Evolutionary conservation across 805 yeast genomes (phyloP).

Genomic region (Barnettozyma californica): DNA sequence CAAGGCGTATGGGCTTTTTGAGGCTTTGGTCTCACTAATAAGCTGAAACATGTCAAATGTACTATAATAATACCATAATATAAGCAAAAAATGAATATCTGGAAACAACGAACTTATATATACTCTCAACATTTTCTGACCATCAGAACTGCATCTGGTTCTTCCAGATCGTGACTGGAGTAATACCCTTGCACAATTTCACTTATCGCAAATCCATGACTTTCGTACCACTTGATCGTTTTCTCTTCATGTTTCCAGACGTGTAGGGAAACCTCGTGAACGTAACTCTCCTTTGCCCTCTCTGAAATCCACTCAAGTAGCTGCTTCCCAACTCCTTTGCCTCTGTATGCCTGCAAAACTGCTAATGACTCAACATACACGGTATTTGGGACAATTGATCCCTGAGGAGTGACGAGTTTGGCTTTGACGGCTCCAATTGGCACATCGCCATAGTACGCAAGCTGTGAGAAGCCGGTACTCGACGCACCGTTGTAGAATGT

Average conservation of each 20-base stretch:
- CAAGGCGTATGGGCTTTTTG: background rate
- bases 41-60: background rate
- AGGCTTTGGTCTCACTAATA: too few species aligned
- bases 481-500: slow-evolving; percentile 46
- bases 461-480: slow-evolving; percentile 46
- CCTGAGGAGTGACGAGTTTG: slow-evolving; percentile 38
- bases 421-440: slow-evolving; percentile 79
- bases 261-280: slow-evolving; percentile 49
- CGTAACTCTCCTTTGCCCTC: slow-evolving; percentile 47
- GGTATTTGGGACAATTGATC: slow-evolving; percentile 44
- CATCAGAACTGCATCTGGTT: slow-evolving; percentile 40
- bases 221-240: slow-evolving; percentile 46
- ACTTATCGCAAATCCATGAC: slow-evolving; percentile 41
- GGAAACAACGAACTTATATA: background rate
- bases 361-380: slow-evolving; percentile 64
- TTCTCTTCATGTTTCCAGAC: slow-evolving; percentile 41
- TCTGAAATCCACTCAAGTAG: slow-evolving; percentile 53
- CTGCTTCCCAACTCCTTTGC: slow-evolving; percentile 54
- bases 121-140: background rate
- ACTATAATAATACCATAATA: too few species aligned
- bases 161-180: slow-evolving; percentile 36
- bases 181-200: slow-evolving; percentile 41
- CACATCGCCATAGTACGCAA: slow-evolving; percentile 50
- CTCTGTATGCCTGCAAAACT: slow-evolving; percentile 59
- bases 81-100: too few species aligned